Evolutionary conservation across 441 rosid genomes (phyloP).

Genomic region (Hypseocharis bilobata): DNA sequence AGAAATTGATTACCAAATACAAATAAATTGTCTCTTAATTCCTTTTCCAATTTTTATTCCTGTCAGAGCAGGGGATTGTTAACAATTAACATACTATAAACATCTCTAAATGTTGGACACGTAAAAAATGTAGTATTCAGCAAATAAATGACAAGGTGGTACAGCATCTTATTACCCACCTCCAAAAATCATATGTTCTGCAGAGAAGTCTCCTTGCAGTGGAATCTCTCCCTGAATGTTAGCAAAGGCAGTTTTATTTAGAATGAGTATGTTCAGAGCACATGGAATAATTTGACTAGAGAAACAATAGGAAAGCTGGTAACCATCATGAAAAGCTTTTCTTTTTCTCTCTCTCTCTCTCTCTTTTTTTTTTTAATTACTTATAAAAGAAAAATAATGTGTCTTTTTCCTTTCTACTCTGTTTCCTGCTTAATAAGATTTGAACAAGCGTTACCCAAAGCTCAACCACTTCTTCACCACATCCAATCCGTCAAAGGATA

Average conservation of each 20-base stretch:
- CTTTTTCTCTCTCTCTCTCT: no score
- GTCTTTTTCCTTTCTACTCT: no score
- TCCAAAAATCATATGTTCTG: conserved; percentile 5
- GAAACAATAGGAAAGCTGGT: not conserved
- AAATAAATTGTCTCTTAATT: not conserved
- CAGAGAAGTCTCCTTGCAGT: conserved; percentile 8
- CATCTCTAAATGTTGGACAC: not conserved
- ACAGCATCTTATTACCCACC: not conserved
- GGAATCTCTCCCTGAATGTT: conserved; percentile 1
- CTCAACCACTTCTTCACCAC: no score
- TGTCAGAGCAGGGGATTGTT: not conserved
- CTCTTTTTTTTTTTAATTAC: not conserved
- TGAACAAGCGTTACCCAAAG: no score
- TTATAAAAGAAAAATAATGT: no score
- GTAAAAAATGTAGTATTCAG: not conserved
- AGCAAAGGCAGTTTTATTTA: not conserved
- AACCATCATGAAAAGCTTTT: not conserved
- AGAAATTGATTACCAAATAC: not conserved
- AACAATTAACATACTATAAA: not conserved
- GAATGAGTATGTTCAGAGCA: not conserved
- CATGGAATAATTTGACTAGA: not conserved
- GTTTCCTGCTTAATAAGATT: no score
- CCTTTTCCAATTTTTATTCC: not conserved
- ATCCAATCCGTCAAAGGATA: no score
- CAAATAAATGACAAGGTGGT: not conserved